Base-by-base conservation (phyloP, 495 filamentous ascomycete genomes). In the Neurospora tetrasperma region DNA sequence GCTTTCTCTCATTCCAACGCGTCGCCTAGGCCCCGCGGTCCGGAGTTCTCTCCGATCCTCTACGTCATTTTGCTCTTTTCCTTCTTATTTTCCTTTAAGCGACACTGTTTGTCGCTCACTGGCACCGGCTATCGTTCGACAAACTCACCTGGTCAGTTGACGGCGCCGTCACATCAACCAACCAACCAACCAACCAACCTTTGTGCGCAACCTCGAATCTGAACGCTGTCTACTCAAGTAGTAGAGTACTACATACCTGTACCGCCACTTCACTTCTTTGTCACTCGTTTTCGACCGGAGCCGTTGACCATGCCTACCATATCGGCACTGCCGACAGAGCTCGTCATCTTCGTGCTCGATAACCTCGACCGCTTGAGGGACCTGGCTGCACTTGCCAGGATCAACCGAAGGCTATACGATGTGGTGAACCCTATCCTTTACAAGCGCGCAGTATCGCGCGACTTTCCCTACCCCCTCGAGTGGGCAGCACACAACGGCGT, bases 401-500 rank as follows among this genome's bases (percentile, higher is more conserved):
- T 71, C 70, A 70, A 43, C 73, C 76, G 59, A 38, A 70, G 43
- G 27, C 44, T 78, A 5, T 75, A 80, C 73, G 73, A 43, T 71
- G 71, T 71, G 11, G 74, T 70, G 14, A 78, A 79, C 70, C 72
- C 73, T 0, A 44, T 71, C 20, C 75, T 81, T 31, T 81, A 81
- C 78, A 72, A 70, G 68, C 75, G 74, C 31, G 75, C 77, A 9
- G 76, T 75, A 4, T 43, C 66, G 10, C 40, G 62, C 16, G 23
- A 73, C 10, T 72, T 76, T 72, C 42, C 71, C n/a, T 76, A 75
- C 41, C 73, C 79, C 1, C 70, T 81, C 18, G 74, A 73, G 6
- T 81, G 80, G 80, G 80, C 75, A 23, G 79, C 80, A 4, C 73
- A 74, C 1, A 70, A 69, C 20, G 80, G 79, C 18, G 43, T 79